These are phyloP conservation scores for Botrytis hyacinthi DNA, from an alignment of 2,329 filamentous ascomycete genomes.

Conservation along the genomic window DNA sequence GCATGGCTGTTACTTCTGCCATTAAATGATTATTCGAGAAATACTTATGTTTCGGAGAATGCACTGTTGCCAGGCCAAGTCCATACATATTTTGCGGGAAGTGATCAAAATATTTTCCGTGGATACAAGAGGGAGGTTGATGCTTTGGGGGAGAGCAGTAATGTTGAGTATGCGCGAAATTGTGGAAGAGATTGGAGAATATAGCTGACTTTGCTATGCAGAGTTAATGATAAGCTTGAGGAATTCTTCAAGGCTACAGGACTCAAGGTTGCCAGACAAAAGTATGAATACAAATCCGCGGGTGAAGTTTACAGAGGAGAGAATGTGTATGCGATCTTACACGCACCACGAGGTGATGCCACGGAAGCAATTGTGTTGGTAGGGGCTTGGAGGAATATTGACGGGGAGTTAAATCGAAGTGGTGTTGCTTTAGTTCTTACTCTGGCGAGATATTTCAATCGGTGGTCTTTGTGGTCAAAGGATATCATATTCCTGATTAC, in stretches of 20 bases:
- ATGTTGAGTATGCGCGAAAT: constrained; percentile 49
- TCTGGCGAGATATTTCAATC: constrained; percentile 90
- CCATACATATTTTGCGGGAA: constrained; percentile 95
- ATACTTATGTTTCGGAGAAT: constrained; percentile 97
- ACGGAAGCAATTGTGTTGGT: constrained; percentile 95
- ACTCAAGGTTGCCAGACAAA: constrained; percentile 83
- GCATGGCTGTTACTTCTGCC: constrained; percentile 89
- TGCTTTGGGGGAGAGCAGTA: constrained; percentile 52
- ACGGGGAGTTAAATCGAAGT: constrained; percentile 76
- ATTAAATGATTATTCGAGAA: constrained; percentile 83
- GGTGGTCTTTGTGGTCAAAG: constrained; percentile 98
- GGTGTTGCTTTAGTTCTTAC: constrained; percentile 85
- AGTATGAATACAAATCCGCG: constrained; percentile 79
- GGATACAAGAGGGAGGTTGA: constrained; percentile 86
- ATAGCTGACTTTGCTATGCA: constrained; percentile 34
- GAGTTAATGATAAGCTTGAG: constrained; percentile 69
- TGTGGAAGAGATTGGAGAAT: constrained; percentile 32
- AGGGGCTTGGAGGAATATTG: constrained; percentile 81
- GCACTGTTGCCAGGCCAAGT: constrained; percentile 93
- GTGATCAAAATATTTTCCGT: constrained; percentile 90
- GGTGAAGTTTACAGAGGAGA: constrained; percentile 74
- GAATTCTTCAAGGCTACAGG: constrained; percentile 75
- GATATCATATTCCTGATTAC: constrained; percentile 93
- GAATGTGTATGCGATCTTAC: constrained; percentile 91
- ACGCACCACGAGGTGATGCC: constrained; percentile 90